phyloP scores from a whole-genome alignment of 805 yeast species.

The Starmerella kuoi region DNA sequence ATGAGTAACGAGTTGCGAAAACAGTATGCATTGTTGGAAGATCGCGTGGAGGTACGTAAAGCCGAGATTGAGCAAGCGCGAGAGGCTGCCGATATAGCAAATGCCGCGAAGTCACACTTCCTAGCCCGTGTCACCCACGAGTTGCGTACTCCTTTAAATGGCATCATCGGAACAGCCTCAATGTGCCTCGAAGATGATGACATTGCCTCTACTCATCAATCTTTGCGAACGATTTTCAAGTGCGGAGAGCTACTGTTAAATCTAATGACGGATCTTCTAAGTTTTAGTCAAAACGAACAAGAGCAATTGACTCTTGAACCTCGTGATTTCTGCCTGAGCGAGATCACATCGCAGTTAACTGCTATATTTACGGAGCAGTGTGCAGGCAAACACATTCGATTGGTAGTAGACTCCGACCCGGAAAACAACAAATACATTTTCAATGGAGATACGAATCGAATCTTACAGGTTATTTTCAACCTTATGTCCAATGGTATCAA shows the following conservation, averaged over 20 bases:
- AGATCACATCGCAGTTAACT: slow-evolving; percentile 71
- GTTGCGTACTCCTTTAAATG: slow-evolving; percentile 87
- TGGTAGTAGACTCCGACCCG: slow-evolving; percentile 42
- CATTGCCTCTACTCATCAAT: slow-evolving; percentile 48
- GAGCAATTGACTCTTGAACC: slow-evolving; percentile 74
- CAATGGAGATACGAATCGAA: slow-evolving; percentile 80
- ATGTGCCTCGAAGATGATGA: slow-evolving; percentile 78
- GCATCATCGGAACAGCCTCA: slow-evolving; percentile 92
- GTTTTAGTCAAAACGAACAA: slow-evolving; percentile 84
- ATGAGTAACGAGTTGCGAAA: slow-evolving; percentile 83
- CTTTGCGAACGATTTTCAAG: slow-evolving; percentile 70
- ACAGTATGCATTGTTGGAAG: slow-evolving; percentile 78
- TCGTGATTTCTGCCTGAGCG: slow-evolving; percentile 64
- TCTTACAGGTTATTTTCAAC: slow-evolving; percentile 85
- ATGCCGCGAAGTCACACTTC: slow-evolving; percentile 90
- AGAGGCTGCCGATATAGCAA: slow-evolving; percentile 73
- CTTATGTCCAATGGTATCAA: slow-evolving; percentile 81
- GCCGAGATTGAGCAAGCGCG: slow-evolving; percentile 78
- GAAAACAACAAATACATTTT: slow-evolving; percentile 38
- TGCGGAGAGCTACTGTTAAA: slow-evolving; percentile 85
- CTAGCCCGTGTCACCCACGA: slow-evolving; percentile 91
- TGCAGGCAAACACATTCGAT: slow-evolving; percentile 46
- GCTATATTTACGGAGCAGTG: slow-evolving; percentile 67
- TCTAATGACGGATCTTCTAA: slow-evolving; percentile 76
- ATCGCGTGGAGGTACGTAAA: slow-evolving; percentile 75